A percentile compares a stretch with the other conserved stretches of the same genome.
These are phyloP conservation scores for Blastobotrys parvus DNA, from an alignment of 805 yeast species.

Conservation along the genomic window DNA sequence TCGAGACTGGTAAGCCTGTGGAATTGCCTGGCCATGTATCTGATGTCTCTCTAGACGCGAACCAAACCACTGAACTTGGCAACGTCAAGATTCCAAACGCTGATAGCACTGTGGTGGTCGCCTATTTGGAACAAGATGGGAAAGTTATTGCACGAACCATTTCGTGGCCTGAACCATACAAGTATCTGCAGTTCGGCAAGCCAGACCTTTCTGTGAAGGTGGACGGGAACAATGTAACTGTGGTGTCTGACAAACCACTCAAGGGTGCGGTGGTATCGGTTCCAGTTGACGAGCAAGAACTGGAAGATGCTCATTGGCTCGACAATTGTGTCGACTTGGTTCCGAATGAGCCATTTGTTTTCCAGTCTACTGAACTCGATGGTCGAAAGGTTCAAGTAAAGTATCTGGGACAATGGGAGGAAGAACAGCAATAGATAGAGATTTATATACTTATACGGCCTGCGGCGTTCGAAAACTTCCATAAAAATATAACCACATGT, in stretches of 20 bases:
- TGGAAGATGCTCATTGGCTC: slow-evolving; percentile 1
- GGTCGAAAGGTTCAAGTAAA: background rate
- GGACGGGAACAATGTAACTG: background rate
- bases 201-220: background rate
- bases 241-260: background rate
- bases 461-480: no score
- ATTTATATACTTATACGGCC: no score
- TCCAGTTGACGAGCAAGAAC: background rate
- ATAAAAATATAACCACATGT: no score
- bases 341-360: background rate
- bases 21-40: background rate
- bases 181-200: slow-evolving; percentile 8
- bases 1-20: background rate
- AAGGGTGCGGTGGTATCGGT: background rate
- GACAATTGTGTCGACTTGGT: slow-evolving; percentile 3
- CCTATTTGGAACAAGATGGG: background rate
- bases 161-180: slow-evolving; percentile 7
- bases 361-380: background rate
- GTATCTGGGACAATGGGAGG: slow-evolving; percentile 3
- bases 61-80: slow-evolving; percentile 7
- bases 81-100: background rate
- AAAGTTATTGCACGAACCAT: background rate
- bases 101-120: slow-evolving; percentile 3
- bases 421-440: no score
- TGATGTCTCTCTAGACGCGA: background rate